Conservation (phyloP, 176 grass and related monocot species). For the Cocos nucifera region DNA sequence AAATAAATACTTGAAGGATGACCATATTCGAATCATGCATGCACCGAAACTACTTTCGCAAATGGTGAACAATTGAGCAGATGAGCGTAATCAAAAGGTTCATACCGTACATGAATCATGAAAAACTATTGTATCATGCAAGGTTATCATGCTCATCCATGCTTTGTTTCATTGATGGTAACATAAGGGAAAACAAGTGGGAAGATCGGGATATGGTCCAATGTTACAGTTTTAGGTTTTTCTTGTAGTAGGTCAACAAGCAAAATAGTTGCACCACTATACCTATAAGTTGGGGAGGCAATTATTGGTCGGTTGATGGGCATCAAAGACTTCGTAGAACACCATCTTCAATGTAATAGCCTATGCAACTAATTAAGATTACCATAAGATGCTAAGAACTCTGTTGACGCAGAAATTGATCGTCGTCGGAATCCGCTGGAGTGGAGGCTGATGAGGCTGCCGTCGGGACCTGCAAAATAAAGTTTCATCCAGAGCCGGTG, state of each 20-base stretch:
- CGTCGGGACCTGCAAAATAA: too few relatives aligned
- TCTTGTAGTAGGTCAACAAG: constrained; percentile 64
- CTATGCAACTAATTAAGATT: not conserved
- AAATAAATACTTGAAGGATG: too few relatives aligned
- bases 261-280: constrained; percentile 68
- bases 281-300: constrained; percentile 31
- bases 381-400: constrained; percentile 24
- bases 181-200: constrained; percentile 30
- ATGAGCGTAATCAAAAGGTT: too few relatives aligned
- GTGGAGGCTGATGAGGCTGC: too few relatives aligned
- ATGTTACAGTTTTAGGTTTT: constrained; percentile 49
- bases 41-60: too few relatives aligned
- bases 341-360: constrained; percentile 3
- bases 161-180: constrained; percentile 24
- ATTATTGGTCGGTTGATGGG: constrained; percentile 44
- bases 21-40: too few relatives aligned
- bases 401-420: too few relatives aligned
- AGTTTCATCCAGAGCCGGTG: too few relatives aligned
- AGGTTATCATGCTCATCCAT: constrained; percentile 14
- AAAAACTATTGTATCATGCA: not conserved
- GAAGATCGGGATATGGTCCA: constrained; percentile 30
- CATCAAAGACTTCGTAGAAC: constrained; percentile 21
- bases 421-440: too few relatives aligned
- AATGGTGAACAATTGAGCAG: too few relatives aligned
- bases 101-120: not conserved